These are phyloP conservation scores for Haematococcus sp. DNA, from an alignment of 139 green algal species.

Conservation along the genomic window DNA sequence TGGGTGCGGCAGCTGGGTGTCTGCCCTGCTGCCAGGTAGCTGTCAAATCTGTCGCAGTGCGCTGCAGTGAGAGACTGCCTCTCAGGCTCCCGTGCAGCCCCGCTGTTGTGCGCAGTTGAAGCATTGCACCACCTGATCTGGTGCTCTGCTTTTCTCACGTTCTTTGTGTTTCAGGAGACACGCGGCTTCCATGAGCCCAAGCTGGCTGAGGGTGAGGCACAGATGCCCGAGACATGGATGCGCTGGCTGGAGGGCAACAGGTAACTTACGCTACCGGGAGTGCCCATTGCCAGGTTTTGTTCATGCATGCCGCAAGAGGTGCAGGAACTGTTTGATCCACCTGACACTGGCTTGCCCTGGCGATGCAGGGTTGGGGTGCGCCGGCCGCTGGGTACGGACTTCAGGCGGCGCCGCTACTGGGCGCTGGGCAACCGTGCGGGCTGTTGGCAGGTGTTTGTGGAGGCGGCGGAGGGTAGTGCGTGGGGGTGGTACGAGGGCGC, in stretches of 20 bases:
- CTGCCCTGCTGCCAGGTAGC: too few species aligned
- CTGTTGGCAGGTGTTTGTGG: conserved; percentile 70
- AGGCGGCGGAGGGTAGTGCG: conserved; percentile 55
- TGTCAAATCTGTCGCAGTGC: too few species aligned
- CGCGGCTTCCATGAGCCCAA: background rate
- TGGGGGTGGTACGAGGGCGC: conserved; percentile 53
- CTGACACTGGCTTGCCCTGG: background rate
- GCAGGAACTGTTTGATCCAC: background rate
- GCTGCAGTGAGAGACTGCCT: too few species aligned
- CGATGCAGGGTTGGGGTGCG: conserved; percentile 60
- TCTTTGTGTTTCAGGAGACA: too few species aligned
- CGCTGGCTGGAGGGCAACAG: conserved; percentile 34
- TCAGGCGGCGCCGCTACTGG: conserved; percentile 73
- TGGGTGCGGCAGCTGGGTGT: too few species aligned
- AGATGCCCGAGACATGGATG: conserved; percentile 22
- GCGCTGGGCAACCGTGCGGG: conserved; percentile 62
- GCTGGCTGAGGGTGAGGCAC: background rate
- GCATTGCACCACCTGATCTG: too few species aligned
- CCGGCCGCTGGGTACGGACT: conserved; percentile 64
- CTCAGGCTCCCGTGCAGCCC: too few species aligned
- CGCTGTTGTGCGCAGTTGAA: too few species aligned
- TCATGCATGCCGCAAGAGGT: too few species aligned
- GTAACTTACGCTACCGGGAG: too few species aligned
- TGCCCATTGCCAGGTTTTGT: too few species aligned
- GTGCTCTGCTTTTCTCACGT: too few species aligned